phyloP scores from a whole-genome alignment of 2,329 filamentous ascomycete genomes.

The Knufia petricola region DNA sequence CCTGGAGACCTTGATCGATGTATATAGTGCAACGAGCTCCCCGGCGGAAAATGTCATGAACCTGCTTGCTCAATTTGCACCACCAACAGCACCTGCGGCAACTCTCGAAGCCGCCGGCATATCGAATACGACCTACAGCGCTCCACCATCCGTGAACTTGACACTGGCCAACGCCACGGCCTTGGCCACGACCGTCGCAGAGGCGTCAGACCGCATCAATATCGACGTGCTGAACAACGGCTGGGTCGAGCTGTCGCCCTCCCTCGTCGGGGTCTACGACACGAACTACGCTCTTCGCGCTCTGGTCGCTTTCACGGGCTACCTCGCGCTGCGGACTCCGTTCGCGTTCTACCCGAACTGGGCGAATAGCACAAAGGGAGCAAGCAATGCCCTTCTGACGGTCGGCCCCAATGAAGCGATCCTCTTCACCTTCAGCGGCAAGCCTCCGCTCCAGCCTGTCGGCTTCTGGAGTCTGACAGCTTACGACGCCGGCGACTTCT shows the following conservation, averaged over 20 bases:
- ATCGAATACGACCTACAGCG: neutral
- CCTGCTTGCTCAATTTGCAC: too few species aligned
- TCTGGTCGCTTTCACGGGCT: neutral
- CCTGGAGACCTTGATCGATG: too few species aligned
- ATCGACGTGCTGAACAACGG: neutral
- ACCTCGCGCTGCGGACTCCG: neutral
- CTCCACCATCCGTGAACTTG: neutral
- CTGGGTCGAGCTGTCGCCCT: neutral
- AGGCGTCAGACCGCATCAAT: neutral
- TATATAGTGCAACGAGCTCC: too few species aligned
- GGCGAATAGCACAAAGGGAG: too few species aligned
- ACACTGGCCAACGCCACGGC: neutral
- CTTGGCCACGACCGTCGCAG: neutral
- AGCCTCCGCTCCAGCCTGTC: conserved; percentile 15
- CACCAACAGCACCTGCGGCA: too few species aligned
- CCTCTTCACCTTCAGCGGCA: conserved; percentile 21
- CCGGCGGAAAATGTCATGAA: too few species aligned
- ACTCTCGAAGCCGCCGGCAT: too few species aligned
- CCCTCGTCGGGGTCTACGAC: neutral
- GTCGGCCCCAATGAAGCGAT: conserved; percentile 7
- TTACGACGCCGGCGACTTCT: conserved; percentile 21
- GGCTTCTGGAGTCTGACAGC: conserved; percentile 23
- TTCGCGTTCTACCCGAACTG: neutral
- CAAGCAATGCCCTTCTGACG: neutral
- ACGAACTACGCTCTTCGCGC: neutral